Evolutionary conservation across 148 eudicot genomes (phyloP), one percentile per base, ranked within the genome.

Genomic region (Rhododendron molle): DNA sequence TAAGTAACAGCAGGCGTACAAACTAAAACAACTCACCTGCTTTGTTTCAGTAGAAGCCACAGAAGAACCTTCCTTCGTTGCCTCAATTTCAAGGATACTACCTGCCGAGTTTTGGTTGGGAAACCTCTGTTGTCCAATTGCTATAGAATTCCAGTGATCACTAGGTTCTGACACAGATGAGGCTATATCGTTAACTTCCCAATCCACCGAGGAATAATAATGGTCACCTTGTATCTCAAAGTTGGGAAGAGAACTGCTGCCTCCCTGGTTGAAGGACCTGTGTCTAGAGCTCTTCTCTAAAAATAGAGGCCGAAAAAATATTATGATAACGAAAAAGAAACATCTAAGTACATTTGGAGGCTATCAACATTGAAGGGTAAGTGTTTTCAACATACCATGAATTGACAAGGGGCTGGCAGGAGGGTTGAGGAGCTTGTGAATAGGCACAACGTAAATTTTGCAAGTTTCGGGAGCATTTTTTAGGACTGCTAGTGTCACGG

Each of bases 401-500:
- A 88, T 77, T 73, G 83, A 88, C 83, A 92, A 83, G 81, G 91
- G 86, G 74, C 85, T 84, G 50, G 88, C 90, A 13, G 89, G 88
- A 83, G 89, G 90, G 14, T 92, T 91, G 85, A 87, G 87, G 81
- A 92, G 90, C 87, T 91, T 87, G 71, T 88, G 4, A 8, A 4
- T 89, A 2, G 95, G 90, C 85, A 96, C 92, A 73, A 94, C 88
- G 71, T 92, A 93, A 65, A 94, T 50, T 71, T 92, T 89, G 85
- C 98, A 93, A 3, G 87, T 83, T 46, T 90, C 90, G 38, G 98
- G 95, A 83, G 93, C 94, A 84, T 84, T 77, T 88, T 90, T 91
- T 46, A 92, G 80, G 77, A 96, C 89, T 49, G 86, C 56, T 81
- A 92, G 90, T 65, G 96, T 95, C 56, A 96, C 78, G 28, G 88